Evolutionary conservation across 75 land plant genomes (phyloP), one percentile per base, ranked within the genome.

Genomic region (Sequoiadendron giganteum): DNA sequence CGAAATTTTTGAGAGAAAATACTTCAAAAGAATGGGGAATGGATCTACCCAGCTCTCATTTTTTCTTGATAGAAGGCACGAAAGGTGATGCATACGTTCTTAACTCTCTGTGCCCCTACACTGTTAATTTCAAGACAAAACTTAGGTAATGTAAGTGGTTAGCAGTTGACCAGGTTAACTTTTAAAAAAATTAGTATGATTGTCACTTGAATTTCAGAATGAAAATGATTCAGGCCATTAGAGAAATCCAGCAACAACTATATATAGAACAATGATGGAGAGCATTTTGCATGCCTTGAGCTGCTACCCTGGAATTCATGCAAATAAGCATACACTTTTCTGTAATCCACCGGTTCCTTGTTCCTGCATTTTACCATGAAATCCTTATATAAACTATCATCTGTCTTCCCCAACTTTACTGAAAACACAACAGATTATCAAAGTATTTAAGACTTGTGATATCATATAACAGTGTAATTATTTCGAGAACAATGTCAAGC

Each of bases 271-370:
- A 36, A n/a, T n/a, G 10, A 30, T n/a, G 40, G 13, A 38, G 36
- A 36, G 79, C 16, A 36, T 36, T 42, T 79, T 2, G 43, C 30
- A 80, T 85, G 88, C 93, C 93, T 92, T 28, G 93, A 88, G 86
- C 93, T 92, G 86, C 96, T 95, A 15, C 96, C 95, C 85, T 94
- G 93, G 25, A 95, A 90, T 86, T 95, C 95, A 52, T 94, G 96
- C 32, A 93, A 95, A 92, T 89, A 85, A 38, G 92, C 92, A 92
- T 94, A 94, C 14, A 95, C 91, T 72, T 86, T 86, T 49, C 88
- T 92, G 85, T 89, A 94, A 72, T 95, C 95, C n/a, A 93, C 91
- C 85, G 85, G 75, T 18, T 87, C 92, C 45, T 88, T 88, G 30
- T 91, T 88, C 13, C 95, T 95, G 77, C 78, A 65, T 70, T 2